phyloP scores from a whole-genome alignment of 2,329 filamentous ascomycete genomes.

The Aspergillus novofumigatus region DNA sequence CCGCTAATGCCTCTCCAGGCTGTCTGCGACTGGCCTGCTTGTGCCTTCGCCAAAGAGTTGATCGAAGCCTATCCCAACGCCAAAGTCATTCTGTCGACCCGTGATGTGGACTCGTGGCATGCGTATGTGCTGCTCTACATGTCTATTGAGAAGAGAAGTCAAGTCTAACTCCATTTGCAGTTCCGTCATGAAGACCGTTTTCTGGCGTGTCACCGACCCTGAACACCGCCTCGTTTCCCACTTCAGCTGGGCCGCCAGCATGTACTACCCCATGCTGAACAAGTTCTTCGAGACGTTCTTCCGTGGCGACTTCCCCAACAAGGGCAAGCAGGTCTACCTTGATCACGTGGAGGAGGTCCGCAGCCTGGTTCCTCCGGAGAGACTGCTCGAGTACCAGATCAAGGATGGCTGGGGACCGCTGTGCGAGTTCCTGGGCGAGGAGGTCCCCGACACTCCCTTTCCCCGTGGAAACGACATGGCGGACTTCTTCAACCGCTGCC shows the following conservation, averaged over 20 bases:
- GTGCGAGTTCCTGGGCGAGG: constrained; percentile 52
- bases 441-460: constrained; percentile 48
- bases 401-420: constrained; percentile 53
- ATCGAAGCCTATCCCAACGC: constrained; percentile 69
- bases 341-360: constrained; percentile 54
- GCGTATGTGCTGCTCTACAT: constrained; percentile 29
- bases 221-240: constrained; percentile 55
- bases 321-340: constrained; percentile 60
- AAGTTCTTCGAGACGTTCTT: constrained; percentile 68
- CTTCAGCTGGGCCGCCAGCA: constrained; percentile 61
- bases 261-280: constrained; percentile 67
- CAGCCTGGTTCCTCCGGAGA: constrained; percentile 45
- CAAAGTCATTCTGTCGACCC: constrained; percentile 65
- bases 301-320: constrained; percentile 61
- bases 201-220: constrained; percentile 62
- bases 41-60: constrained; percentile 65
- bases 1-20: constrained; percentile 37
- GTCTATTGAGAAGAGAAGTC: not conserved
- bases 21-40: constrained; percentile 65
- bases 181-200: constrained; percentile 63
- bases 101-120: constrained; percentile 63
- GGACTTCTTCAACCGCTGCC: constrained; percentile 53
- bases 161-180: constrained; percentile 14
- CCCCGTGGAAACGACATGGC: constrained; percentile 52
- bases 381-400: constrained; percentile 52